Percentiles rank a stretch among this genome's conserved stretches.
phyloP scores from a whole-genome alignment of 2,329 filamentous ascomycete species.

The Fusarium secorum region DNA sequence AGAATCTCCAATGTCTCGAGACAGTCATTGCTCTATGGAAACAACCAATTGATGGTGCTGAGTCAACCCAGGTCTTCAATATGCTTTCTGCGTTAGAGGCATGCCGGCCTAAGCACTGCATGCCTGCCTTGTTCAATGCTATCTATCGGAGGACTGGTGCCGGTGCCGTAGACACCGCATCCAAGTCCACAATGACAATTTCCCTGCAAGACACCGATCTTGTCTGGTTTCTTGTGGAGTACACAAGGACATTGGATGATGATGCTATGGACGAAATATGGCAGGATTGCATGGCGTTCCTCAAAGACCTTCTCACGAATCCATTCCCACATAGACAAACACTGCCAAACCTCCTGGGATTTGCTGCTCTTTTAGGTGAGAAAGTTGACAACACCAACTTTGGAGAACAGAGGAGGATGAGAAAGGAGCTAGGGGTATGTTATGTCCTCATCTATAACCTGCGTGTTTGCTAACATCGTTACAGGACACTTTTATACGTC shows the following conservation, averaged over 20 bases:
- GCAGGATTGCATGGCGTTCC: constrained; percentile 90
- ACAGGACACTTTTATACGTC: constrained; percentile 85
- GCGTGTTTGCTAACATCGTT: constrained; percentile 40
- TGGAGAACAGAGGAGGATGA: constrained; percentile 91
- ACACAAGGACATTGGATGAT: constrained; percentile 88
- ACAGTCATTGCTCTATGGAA: constrained; percentile 89
- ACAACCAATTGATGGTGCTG: constrained; percentile 54
- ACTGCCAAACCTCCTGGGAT: constrained; percentile 83
- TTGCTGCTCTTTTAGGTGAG: constrained; percentile 86
- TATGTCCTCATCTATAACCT: background rate
- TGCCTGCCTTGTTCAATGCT: constrained; percentile 94
- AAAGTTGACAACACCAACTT: constrained; percentile 99
- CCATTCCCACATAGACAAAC: constrained; percentile 95
- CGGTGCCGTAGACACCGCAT: constrained; percentile 74
- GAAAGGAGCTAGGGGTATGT: constrained; percentile 80
- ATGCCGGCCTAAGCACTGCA: constrained; percentile 87
- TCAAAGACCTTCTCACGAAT: constrained; percentile 89
- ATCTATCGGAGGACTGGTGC: constrained; percentile 96
- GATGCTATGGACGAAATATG: constrained; percentile 99
- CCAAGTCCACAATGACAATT: constrained; percentile 89
- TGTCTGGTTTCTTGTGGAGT: constrained; percentile 88
- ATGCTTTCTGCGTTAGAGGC: constrained; percentile 91
- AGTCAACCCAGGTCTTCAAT: constrained; percentile 76
- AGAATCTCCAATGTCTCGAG: constrained; percentile 92
- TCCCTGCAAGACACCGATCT: constrained; percentile 84